Conservation (phyloP, 148 eudicot species). For the Polygonum aviculare region DNA sequence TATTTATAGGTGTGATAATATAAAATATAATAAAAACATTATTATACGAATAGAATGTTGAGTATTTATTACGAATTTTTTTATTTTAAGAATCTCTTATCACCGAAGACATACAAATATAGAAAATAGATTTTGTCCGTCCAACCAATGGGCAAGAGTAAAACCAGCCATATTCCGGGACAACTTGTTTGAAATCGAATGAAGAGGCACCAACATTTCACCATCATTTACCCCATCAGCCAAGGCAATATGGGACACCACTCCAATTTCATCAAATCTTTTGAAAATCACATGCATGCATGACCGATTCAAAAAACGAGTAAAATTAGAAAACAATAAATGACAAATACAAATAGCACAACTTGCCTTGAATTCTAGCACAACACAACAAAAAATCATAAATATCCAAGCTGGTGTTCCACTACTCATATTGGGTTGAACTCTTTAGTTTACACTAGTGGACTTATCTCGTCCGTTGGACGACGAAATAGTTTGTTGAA, state of each 20-base stretch:
- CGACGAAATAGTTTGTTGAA: too few species aligned
- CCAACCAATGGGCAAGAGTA: too few species aligned
- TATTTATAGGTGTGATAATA: too few species aligned
- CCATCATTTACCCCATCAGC: not conserved
- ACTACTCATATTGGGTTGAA: not conserved
- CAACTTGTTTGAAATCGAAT: not conserved
- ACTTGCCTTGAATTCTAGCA: not conserved
- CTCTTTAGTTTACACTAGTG: not conserved
- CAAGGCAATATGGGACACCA: not conserved
- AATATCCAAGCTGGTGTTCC: not conserved
- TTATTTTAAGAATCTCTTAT: too few species aligned
- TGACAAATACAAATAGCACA: not conserved
- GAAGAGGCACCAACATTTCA: not conserved
- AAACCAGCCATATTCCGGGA: not conserved
- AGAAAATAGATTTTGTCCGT: too few species aligned
- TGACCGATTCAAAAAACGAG: not conserved
- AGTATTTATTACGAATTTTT: too few species aligned
- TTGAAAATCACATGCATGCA: not conserved
- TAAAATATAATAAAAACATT: too few species aligned
- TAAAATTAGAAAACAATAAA: not conserved
- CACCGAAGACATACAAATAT: too few species aligned
- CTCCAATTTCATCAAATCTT: not conserved
- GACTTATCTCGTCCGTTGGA: too few species aligned
- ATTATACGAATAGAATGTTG: too few species aligned
- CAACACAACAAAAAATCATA: not conserved